Evolutionary conservation across 2,329 filamentous ascomycete genomes (phyloP), one percentile per base, ranked within the genome.

Genomic region (Pseudopyricularia javanii): DNA sequence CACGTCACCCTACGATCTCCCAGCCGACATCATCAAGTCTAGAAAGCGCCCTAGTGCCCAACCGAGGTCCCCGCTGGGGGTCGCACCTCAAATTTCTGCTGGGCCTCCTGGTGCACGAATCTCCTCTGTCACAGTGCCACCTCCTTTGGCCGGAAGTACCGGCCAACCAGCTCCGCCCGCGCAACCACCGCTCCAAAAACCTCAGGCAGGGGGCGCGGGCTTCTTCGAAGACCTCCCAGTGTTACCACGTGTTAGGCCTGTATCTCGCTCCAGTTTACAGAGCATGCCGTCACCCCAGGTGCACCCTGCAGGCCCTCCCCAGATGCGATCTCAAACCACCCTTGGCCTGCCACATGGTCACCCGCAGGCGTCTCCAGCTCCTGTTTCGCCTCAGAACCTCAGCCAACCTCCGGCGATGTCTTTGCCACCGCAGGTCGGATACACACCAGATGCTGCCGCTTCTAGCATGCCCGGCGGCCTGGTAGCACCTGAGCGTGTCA

Each of bases 1-100:
- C 65, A 79, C 85, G 49, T 97, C 91, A 20, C 93, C 93, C 0
- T 98, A 96, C 61, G 94, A 98, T 69, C 74, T 98, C 20, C 93
- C 93, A 4, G 88, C 93, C 68, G 91, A 96, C 53, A 78, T 98
- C 30, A 79, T 86, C 28, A 86, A 85, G 59, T 82, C 85, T 61
- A 75, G 82, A 65, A 84, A 86, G 71, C 74, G 84, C 51, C 66
- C 73, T 6, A 82, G 78, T 61, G 74, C 78, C 60, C 79, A 80
- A 54, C 78, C 79, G 52, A 68, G 77, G 45, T 70, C 73, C 6
- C 20, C 40, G 17, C 6, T 45, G 22, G 70, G 71, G 54, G 64
- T 69, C 49, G 62, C 74, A 35, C 64, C 72, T 9, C 62, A 70
- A 32, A 64, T 70, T 37, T 62, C 70, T 4, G 37, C 34, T 47